These are phyloP conservation scores for Cercospora zeae-maydis DNA, from an alignment of 2,329 filamentous ascomycete species.

Conservation along the genomic window DNA sequence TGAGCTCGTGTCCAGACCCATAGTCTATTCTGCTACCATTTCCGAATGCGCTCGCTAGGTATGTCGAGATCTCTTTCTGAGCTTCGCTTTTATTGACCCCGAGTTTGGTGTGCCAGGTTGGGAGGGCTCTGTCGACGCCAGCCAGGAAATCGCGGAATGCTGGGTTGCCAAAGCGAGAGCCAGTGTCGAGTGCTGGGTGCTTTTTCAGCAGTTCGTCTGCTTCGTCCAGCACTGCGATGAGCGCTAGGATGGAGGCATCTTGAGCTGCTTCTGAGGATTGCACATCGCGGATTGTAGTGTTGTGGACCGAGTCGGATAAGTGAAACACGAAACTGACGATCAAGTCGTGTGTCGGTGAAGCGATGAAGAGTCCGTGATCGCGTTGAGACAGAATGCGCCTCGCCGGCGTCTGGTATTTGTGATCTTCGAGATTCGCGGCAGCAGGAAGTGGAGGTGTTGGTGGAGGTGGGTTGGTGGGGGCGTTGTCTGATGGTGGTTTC, in stretches of 20 bases:
- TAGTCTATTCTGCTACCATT: constrained; percentile 89
- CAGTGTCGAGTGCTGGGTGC: constrained; percentile 80
- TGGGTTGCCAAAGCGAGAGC: constrained; percentile 92
- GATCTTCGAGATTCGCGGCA: constrained; percentile 56
- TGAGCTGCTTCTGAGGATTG: constrained; percentile 51
- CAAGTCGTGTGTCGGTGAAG: constrained; percentile 70
- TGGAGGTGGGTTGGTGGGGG: constrained; percentile 57
- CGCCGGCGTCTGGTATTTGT: constrained; percentile 61
- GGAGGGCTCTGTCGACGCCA: constrained; percentile 49
- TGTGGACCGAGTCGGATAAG: constrained; percentile 75
- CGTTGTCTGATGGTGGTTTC: constrained; percentile 40
- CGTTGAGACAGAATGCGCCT: constrained; percentile 75
- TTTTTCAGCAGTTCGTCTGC: constrained; percentile 63
- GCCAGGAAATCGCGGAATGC: constrained; percentile 81
- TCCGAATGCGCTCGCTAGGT: constrained; percentile 79
- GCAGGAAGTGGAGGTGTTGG: constrained; percentile 69
- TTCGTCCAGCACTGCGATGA: constrained; percentile 67
- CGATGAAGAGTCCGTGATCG: constrained; percentile 78
- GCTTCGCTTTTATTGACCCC: constrained; percentile 52
- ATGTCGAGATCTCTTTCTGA: constrained; percentile 69
- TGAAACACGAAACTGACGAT: constrained; percentile 82
- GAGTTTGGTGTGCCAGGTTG: constrained; percentile 63
- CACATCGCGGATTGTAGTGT: constrained; percentile 62
- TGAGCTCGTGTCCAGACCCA: constrained; percentile 93
- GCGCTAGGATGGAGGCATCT: constrained; percentile 58